A percentile compares a stretch with the other conserved stretches of the same genome.
Conservation (phyloP, 2,329 filamentous ascomycete genomes). For the Arthrobotrys megalospora region DNA sequence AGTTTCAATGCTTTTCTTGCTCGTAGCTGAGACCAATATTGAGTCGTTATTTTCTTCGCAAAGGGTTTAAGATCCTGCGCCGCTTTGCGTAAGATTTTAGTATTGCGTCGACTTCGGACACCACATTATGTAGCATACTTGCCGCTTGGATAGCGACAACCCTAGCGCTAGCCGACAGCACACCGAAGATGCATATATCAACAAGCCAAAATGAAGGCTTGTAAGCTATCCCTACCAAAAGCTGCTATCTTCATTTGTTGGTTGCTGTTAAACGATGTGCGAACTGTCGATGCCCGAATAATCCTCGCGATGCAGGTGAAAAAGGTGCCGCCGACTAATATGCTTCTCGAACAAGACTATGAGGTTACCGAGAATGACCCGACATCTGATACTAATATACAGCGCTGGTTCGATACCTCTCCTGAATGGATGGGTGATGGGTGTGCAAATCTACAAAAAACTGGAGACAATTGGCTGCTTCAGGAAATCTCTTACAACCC, state of each 20-base stretch:
- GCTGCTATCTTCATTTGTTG: not conserved
- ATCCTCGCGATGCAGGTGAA: not conserved
- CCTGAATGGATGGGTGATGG: conserved; percentile 36
- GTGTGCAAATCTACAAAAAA: conserved; percentile 10
- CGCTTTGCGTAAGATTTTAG: not conserved
- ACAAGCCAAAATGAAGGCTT: conserved; percentile 15
- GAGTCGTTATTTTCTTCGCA: not conserved
- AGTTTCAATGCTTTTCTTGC: not conserved
- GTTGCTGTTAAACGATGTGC: not conserved
- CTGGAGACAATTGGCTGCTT: conserved; percentile 12
- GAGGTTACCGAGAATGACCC: not conserved
- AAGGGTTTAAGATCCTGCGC: not conserved
- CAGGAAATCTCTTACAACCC: conserved; percentile 12
- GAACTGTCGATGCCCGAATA: not conserved
- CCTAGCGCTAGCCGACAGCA: not conserved
- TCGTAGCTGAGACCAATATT: not conserved
- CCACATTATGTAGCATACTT: no score
- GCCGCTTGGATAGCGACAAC: not conserved
- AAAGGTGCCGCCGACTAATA: not conserved
- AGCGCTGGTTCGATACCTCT: conserved; percentile 8
- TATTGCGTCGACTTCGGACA: no score
- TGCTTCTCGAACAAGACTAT: not conserved
- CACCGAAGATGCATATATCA: not conserved
- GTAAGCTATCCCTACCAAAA: not conserved
- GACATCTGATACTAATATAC: not conserved